Conservation (phyloP, 148 eudicot species). For the Polygonum maritimum region DNA sequence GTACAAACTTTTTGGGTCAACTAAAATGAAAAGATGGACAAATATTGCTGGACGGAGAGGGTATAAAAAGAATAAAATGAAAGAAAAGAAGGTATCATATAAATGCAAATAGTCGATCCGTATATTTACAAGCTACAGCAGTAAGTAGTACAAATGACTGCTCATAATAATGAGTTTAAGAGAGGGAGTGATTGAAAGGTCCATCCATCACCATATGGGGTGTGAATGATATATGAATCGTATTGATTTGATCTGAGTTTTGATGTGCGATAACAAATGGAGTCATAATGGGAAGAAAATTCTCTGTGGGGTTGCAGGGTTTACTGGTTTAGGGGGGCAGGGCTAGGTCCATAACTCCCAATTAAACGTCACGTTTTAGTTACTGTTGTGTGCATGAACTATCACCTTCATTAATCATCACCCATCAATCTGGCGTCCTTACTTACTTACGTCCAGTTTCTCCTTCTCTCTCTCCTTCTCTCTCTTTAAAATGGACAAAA, state of each 20-base stretch:
- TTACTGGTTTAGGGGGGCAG: too few relatives aligned
- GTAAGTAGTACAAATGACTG: background rate
- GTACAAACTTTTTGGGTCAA: too few relatives aligned
- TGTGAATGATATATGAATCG: background rate
- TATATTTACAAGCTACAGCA: background rate
- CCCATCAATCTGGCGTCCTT: background rate
- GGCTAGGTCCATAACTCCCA: background rate
- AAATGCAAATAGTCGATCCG: too few relatives aligned
- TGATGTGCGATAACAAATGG: background rate
- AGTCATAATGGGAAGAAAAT: background rate
- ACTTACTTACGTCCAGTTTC: background rate
- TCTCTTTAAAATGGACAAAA: background rate
- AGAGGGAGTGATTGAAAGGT: background rate
- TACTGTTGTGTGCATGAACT: conserved; percentile 8
- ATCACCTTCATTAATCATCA: conserved; percentile 6
- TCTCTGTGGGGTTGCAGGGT: background rate
- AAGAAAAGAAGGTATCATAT: too few relatives aligned
- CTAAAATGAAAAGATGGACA: too few relatives aligned
- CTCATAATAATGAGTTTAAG: background rate
- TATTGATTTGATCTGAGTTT: background rate
- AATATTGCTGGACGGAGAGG: too few relatives aligned
- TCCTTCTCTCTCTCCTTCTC: background rate
- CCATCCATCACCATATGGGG: background rate
- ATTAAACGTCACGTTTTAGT: background rate
- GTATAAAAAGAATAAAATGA: too few relatives aligned